phyloP scores from a whole-genome alignment of 352 stramenopile species.

The Globisporangium abappressorium region DNA sequence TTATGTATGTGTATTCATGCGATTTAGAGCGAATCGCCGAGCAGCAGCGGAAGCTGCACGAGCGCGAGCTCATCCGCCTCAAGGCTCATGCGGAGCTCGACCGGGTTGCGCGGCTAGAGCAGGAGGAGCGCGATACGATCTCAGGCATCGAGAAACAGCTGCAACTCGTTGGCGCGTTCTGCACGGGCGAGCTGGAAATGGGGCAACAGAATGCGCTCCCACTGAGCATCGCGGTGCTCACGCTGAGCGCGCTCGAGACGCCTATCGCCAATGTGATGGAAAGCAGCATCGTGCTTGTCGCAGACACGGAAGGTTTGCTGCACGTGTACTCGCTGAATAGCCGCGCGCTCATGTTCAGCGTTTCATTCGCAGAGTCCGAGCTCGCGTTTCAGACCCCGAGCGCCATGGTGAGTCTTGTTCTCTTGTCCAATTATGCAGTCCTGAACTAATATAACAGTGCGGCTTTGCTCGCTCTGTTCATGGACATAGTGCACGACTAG shows the following conservation, averaged over 20 bases:
- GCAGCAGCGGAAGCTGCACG: conserved; percentile 31
- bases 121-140: conserved; percentile 29
- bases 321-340: conserved; percentile 30
- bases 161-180: conserved; percentile 49
- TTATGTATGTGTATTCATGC: not conserved
- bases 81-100: conserved; percentile 31
- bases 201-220: conserved; percentile 15
- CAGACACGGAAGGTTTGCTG: conserved; percentile 26
- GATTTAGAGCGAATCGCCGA: conserved; percentile 35
- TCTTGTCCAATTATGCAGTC: not conserved
- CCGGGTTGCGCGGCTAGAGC: conserved; percentile 42
- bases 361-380: conserved; percentile 10
- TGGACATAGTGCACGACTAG: conserved; percentile 9
- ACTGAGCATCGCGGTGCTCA: conserved; percentile 25
- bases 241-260: conserved; percentile 24
- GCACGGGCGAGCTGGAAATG: conserved; percentile 32
- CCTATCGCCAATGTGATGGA: conserved; percentile 27
- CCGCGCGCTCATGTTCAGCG: conserved; percentile 24
- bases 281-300: conserved; percentile 36
- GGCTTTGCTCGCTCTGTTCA: not conserved
- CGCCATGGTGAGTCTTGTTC: conserved; percentile 19
- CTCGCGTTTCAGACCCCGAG: conserved; percentile 15
- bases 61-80: conserved; percentile 26
- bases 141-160: conserved; percentile 42
- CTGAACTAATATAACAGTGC: not conserved